Base-by-base conservation (phyloP, 2,329 filamentous ascomycete species). In the Periglandula ipomoeae region DNA sequence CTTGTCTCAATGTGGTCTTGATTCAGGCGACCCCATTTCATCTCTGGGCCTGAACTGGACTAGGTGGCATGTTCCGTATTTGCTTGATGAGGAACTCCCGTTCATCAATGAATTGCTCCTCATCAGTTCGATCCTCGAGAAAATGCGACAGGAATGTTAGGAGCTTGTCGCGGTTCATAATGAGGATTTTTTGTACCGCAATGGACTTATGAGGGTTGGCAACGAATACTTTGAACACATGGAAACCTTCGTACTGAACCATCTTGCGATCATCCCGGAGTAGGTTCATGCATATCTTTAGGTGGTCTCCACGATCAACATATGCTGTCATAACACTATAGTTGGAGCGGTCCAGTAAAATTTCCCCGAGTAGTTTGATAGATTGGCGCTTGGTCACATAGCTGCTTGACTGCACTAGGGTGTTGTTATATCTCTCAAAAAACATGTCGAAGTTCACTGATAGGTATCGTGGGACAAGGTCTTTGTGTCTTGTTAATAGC, bases 211-310 rank as follows among this genome's bases (percentile, higher is more conserved):
- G 90, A 7, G 93, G 93, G 65, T 98, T 98, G 52, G 93, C 93
- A 47, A 97, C 93, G 68, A 98, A 98, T 53, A 98, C 91, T 74
- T 98, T 98, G 78, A 98, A 98, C 38, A 98, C 91, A 65, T 98
- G 93, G 66, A 98, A 98, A 7, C 90, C 93, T 66, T 98, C 93
- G 65, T 98, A 98, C 68, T 97, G 93, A 53, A 98, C 93, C 90
- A 98, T 98, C 68, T 95, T 93, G 58, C 91, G 82, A 66, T 97
- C 91, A 65, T 97, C 93, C 57, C 89, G 84, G 52, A 98, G 73
- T 51, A 98, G 75, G 66, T 95, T 97, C 93, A 98, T 98, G 71
- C 90, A 93, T 55, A 97, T 86, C 71, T 98, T 98, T 58, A 98
- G 78, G 63, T 98, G 90, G 64, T 97, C 91, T 52, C 90, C 90